Evolutionary conservation across 2,329 filamentous ascomycete genomes (phyloP), one percentile per base, ranked within the genome.

Genomic region (Gremmenia infestans): DNA sequence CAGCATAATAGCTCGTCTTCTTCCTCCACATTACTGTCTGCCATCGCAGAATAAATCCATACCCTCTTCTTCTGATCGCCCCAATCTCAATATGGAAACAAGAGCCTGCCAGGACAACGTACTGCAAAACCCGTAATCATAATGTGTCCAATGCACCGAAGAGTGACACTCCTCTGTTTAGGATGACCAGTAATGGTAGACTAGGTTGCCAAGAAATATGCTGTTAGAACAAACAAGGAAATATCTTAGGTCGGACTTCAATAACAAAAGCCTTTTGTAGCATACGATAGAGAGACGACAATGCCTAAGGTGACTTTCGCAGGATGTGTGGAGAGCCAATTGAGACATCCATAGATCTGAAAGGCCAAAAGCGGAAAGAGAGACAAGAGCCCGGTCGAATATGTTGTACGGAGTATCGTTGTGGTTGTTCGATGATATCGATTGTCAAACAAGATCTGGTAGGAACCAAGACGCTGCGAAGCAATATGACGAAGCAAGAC

Each of bases 61-160:
- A 63, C 55, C 19, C 52, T 51, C 49, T 36, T 51, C 57, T 55
- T 42, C 52, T 55, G 56, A 58, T 48, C 52, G 39, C 52, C 58
- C 55, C 47, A 58, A 50, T 43, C 47, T 57, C 50, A 47, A 62
- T 54, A 62, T 53, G 56, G 62, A 47, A 62, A 62, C 55, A 57
- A 54, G 49, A 60, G 53, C 48, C 43, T 56, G 52, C 59, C 60
- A 63, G 51, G 53, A 58, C 60, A 63, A 60, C 58, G 50, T 50
- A 60, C 60, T 64, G 77, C 78, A 81, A 81, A 80, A 80, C 75
- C 72, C 75, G 75, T 81, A 82, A 81, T 71, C 76, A 81, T 81
- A 72, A 80, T 77, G 74, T 82, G 77, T 82, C 80, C 80, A 82
- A 82, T 76, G 73, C 77, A 74, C 77, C 74, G 73, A 68, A 74